Percentiles rank a stretch among this genome's conserved stretches.
These are phyloP conservation scores for Trametes punicea DNA, from an alignment of 768 basidiomycete genomes.

Conservation along the genomic window DNA sequence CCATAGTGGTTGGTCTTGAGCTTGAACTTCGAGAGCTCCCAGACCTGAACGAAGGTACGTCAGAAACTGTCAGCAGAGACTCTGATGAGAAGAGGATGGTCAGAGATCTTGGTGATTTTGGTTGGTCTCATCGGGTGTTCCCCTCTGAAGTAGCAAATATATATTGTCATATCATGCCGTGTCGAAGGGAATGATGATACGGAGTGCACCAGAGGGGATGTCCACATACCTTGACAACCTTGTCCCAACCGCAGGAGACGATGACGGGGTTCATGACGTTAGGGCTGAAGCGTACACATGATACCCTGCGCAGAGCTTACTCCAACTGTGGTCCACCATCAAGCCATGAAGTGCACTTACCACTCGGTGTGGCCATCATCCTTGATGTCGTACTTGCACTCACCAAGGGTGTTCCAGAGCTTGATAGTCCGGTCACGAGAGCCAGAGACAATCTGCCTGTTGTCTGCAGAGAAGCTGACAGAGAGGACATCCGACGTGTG, in stretches of 20 bases:
- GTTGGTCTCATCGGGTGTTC: conserved; percentile 31
- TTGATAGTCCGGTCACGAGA: conserved; percentile 97
- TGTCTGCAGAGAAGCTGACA: conserved; percentile 99
- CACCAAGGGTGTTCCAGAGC: conserved; percentile 99
- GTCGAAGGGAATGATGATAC: conserved; percentile 32
- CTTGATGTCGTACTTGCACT: conserved; percentile 99
- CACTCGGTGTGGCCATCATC: conserved; percentile 98
- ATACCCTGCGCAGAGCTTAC: conserved; percentile 64
- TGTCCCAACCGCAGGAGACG: conserved; percentile 99
- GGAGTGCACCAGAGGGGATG: not conserved
- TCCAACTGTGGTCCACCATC: not conserved
- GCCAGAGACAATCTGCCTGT: conserved; percentile 98
- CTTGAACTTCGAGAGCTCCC: conserved; percentile 99
- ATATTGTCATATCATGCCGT: conserved; percentile 29
- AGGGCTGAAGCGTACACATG: conserved; percentile 98
- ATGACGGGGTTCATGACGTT: conserved; percentile 97
- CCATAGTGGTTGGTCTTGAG: conserved; percentile 99
- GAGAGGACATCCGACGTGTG: conserved; percentile 98
- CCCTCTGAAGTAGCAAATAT: conserved; percentile 38
- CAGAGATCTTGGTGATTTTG: conserved; percentile 37
- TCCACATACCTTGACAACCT: conserved; percentile 92
- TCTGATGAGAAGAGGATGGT: conserved; percentile 9
- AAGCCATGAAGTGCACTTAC: conserved; percentile 33
- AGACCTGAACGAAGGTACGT: conserved; percentile 59
- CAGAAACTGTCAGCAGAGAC: not conserved